Conservation (phyloP, 2,329 filamentous ascomycete species). For the Didymella arachidicola region DNA sequence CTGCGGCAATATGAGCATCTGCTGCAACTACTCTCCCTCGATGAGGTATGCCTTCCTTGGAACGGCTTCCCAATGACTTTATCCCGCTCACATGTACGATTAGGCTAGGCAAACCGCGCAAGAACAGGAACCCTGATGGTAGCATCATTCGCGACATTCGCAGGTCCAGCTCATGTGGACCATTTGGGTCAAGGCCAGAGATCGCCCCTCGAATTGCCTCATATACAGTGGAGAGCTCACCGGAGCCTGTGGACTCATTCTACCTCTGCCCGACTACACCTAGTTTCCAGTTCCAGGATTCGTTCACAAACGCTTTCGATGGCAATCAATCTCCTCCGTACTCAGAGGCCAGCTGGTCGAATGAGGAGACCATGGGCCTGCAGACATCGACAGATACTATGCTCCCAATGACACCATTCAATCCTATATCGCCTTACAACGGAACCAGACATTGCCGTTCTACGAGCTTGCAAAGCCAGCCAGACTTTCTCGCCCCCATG, state of each 20-base stretch:
- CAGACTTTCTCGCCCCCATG: conserved; percentile 41
- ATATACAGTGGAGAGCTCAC: conserved; percentile 46
- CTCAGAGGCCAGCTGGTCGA: conserved; percentile 45
- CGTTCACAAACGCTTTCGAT: conserved; percentile 42
- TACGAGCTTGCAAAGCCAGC: conserved; percentile 43
- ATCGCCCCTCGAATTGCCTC: conserved; percentile 44
- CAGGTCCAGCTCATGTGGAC: conserved; percentile 43
- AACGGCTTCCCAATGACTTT: not conserved
- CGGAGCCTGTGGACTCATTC: conserved; percentile 47
- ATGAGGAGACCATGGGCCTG: conserved; percentile 45
- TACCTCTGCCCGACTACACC: conserved; percentile 47
- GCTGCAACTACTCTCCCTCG: conserved; percentile 51
- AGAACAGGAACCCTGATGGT: conserved; percentile 48
- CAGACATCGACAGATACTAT: conserved; percentile 39
- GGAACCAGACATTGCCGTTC: conserved; percentile 36
- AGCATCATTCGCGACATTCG: conserved; percentile 47
- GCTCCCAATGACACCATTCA: conserved; percentile 37
- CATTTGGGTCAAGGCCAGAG: conserved; percentile 40
- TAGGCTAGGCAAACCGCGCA: conserved; percentile 49
- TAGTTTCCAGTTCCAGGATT: conserved; percentile 46
- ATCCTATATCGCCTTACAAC: conserved; percentile 29
- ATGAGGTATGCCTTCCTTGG: conserved; percentile 44
- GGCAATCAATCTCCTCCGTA: conserved; percentile 46
- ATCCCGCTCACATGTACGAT: conserved; percentile 25
- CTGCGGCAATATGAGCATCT: conserved; percentile 49